A percentile compares a stretch with the other conserved stretches of the same genome.
phyloP scores from a whole-genome alignment of 495 filamentous ascomycete species.

The Lophium mytilinum region DNA sequence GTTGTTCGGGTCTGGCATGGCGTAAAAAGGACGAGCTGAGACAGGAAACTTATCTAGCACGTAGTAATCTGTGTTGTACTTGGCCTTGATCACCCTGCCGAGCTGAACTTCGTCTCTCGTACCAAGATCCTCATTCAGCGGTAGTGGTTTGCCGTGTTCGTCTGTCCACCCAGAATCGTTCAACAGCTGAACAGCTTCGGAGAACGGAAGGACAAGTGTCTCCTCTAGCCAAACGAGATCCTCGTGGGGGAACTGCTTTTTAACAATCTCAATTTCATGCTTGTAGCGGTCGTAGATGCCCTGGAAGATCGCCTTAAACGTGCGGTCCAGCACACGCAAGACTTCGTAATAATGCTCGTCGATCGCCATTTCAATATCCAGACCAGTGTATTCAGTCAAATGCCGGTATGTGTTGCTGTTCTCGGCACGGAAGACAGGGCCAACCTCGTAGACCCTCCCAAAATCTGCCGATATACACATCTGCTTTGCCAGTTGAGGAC shows the following conservation, averaged over 20 bases:
- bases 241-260: constrained; percentile 57
- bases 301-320: constrained; percentile 83
- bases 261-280: constrained; percentile 37
- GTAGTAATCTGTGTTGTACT: constrained; percentile 86
- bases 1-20: constrained; percentile 79
- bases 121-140: constrained; percentile 66
- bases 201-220: constrained; percentile 74
- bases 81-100: constrained; percentile 72
- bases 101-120: constrained; percentile 84
- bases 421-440: constrained; percentile 91
- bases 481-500: constrained; percentile 94
- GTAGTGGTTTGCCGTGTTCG: constrained; percentile 62
- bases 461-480: constrained; percentile 90
- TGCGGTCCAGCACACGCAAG: constrained; percentile 66
- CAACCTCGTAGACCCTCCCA: constrained; percentile 81
- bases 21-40: constrained; percentile 81
- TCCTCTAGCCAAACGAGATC: constrained; percentile 71
- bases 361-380: constrained; percentile 97
- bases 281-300: constrained; percentile 44
- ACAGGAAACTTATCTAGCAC: constrained; percentile 89
- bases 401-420: constrained; percentile 95
- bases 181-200: constrained; percentile 69
- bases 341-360: constrained; percentile 84
- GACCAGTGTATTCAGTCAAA: constrained; percentile 94
- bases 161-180: constrained; percentile 72